Percentiles rank a stretch among this genome's conserved stretches.
Conservation (phyloP, 2,329 filamentous ascomycete genomes). For the Phaeosphaeria sp. region DNA sequence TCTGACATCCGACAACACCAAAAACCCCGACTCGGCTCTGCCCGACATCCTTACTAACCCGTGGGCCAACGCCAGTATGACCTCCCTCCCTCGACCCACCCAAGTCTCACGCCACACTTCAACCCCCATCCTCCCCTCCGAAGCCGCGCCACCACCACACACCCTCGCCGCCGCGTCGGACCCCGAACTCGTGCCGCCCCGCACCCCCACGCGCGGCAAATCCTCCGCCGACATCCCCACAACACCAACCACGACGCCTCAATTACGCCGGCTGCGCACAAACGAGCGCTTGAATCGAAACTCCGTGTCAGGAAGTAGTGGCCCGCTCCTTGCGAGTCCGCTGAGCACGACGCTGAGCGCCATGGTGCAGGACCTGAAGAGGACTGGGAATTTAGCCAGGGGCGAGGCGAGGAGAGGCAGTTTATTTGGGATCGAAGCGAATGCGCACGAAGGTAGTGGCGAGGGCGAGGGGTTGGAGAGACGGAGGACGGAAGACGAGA, state of each 20-base stretch:
- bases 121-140: conserved; percentile 38
- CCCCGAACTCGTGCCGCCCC: conserved; percentile 22
- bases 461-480: conserved; percentile 32
- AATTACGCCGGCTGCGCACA: conserved; percentile 35
- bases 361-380: conserved; percentile 69
- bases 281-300: conserved; percentile 48
- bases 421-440: conserved; percentile 27
- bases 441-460: conserved; percentile 5
- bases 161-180: conserved; percentile 15
- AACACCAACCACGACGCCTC: conserved; percentile 27
- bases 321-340: conserved; percentile 66
- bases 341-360: conserved; percentile 66
- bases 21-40: no score
- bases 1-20: conserved; percentile 23
- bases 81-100: conserved; percentile 8
- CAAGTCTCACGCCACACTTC: conserved; percentile 32
- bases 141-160: conserved; percentile 24
- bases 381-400: conserved; percentile 53
- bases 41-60: conserved; percentile 33
- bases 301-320: conserved; percentile 54
- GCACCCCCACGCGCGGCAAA: conserved; percentile 16
- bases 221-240: conserved; percentile 19
- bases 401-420: conserved; percentile 15
- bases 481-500: conserved; percentile 22
- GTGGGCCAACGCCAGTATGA: conserved; percentile 29